Percentiles rank a stretch among this genome's conserved stretches.
Evolutionary conservation across 768 basidiomycete genomes (phyloP).

Genomic region (Calocybe indica): DNA sequence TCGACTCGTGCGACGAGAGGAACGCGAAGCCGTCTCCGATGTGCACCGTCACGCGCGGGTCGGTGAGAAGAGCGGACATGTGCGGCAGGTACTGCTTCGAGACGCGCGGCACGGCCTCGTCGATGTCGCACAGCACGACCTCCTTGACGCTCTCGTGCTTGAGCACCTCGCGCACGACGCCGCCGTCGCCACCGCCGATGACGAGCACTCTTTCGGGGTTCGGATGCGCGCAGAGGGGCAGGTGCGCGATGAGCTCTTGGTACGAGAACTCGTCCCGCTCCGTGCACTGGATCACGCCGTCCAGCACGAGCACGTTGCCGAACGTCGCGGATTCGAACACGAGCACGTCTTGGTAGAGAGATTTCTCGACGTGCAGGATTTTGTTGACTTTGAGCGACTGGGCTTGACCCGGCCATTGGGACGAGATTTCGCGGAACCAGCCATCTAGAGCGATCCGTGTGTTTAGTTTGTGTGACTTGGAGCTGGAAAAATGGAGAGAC

Average conservation of each 20-base stretch:
- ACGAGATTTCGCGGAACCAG: conserved; percentile 93
- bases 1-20: conserved; percentile 77
- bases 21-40: conserved; percentile 98
- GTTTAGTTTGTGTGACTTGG: too few species aligned
- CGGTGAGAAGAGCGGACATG: conserved; percentile 80
- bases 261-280: conserved; percentile 99
- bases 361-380: conserved; percentile 92
- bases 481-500: too few species aligned
- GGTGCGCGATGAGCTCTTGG: conserved; percentile 98
- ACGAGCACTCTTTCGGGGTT: conserved; percentile 95
- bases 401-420: conserved; percentile 97
- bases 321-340: conserved; percentile 95
- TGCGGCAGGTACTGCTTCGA: conserved; percentile 92
- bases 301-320: conserved; percentile 94
- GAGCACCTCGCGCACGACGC: conserved; percentile 94
- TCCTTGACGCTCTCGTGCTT: conserved; percentile 89
- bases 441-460: conserved; percentile 44
- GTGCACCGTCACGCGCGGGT: conserved; percentile 76
- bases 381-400: conserved; percentile 96
- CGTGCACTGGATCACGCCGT: conserved; percentile 94
- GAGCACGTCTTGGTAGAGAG: conserved; percentile 93
- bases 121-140: conserved; percentile 96
- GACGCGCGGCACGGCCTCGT: conserved; percentile 95
- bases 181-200: conserved; percentile 97
- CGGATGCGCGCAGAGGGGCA: conserved; percentile 94